Base-by-base conservation (phyloP, 306 rosid species). In the Hippophae gyantsensis region DNA sequence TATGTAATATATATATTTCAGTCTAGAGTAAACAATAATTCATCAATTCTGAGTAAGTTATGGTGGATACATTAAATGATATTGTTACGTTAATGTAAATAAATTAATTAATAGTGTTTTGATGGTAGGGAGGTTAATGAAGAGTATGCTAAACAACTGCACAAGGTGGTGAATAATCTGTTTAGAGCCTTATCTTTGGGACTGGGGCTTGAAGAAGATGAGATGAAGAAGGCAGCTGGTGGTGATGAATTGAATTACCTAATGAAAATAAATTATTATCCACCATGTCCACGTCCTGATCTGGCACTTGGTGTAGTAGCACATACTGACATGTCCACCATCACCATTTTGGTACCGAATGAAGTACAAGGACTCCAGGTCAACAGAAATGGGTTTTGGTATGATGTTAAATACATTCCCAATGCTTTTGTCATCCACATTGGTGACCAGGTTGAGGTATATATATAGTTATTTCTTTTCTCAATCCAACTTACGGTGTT, bases 211-310 rank as follows among this genome's bases (percentile, higher is more conserved):
- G 84, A 78, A 69, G 86, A 48, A 9, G 47, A 77, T 7, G 94
- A 80, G 10, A 25, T 89, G 6, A 78, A 76, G 73, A 75, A 84
- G 56, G 73, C 58, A 3, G 70, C 70, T 0, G 85, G 92, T 6
- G 90, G 84, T 13, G 94, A 86, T 1, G 65, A 78, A 0, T 44
- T 89, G 70, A 75, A 57, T 38, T 62, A 84, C 62, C 79, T 84
- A 40, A 54, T 86, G 25, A 89, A 89, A 67, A 84, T 89, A n/a
- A 89, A 89, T 52, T 86, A 89, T 42, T 89, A 86, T 56, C 97
- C 94, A 14, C 93, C 95, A 2, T 89, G 93, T 43, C 88, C 90
- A 18, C 57, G 58, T 41, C 9, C 25, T 10, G 61, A 54, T 54
- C 44, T 64, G 5, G 69, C 59, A 25, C 59, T 64, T 11, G 74